Evolutionary conservation across 257 asterid species (phyloP).

Genomic region (Buddleja alternifolia): DNA sequence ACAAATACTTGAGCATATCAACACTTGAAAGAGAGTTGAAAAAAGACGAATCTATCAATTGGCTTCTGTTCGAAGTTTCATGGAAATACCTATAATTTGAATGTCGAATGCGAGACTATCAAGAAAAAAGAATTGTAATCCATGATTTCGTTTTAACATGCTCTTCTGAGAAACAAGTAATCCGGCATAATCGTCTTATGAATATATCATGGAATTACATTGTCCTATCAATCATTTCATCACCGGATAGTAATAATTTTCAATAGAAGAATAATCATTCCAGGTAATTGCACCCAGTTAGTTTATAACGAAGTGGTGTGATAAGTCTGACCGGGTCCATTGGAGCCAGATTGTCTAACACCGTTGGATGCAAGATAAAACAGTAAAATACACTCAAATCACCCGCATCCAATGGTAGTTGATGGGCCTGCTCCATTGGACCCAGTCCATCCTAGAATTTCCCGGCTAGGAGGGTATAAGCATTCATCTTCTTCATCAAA

Average conservation of each 20-base stretch:
- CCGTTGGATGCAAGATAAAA: too few species aligned
- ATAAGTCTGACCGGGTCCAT: too few species aligned
- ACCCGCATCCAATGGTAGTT: too few species aligned
- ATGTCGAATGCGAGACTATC: not conserved
- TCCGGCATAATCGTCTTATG: not conserved
- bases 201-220: not conserved
- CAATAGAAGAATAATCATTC: not conserved
- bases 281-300: too few species aligned
- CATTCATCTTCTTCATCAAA: not conserved
- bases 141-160: not conserved
- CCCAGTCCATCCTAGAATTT: too few species aligned
- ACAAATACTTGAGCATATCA: not conserved
- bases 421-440: too few species aligned
- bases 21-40: not conserved
- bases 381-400: too few species aligned
- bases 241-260: not conserved
- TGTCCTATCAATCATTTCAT: constrained; percentile 7
- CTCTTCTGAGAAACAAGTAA: constrained; percentile 4
- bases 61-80: not conserved
- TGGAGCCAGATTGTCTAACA: too few species aligned
- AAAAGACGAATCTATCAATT: not conserved
- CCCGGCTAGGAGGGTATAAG: not conserved
- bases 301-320: too few species aligned
- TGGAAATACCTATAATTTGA: too few species aligned
- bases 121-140: not conserved